Evolutionary conservation across 805 yeast genomes (phyloP), one percentile per base, ranked within the genome.

Genomic region (Candida andamanensis): DNA sequence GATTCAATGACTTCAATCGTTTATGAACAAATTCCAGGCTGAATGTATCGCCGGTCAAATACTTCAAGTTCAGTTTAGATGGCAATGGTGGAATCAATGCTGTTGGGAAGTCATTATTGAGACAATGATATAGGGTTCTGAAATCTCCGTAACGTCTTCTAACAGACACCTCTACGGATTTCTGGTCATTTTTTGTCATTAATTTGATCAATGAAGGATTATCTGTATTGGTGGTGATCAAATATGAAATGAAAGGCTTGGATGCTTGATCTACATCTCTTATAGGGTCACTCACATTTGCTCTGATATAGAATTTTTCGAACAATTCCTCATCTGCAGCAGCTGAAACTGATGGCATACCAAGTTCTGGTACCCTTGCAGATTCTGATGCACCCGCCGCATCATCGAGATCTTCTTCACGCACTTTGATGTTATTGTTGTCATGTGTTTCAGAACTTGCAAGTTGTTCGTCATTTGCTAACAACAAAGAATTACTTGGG

Each of bases 1-100:
- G 67, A 44, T 80, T 77, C 26, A 90, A 64, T 4, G 96, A 84
- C 28, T 79, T 76, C 3, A 94, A 80, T 45, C 98, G 66, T 52
- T 85, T 84, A 39, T 70, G 66, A 0, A 95, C 90, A 56, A 92
- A 92, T 37, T 84, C 87, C 10, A 75, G 68, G 17, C 90, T 78
- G 53, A 90, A 90, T 23, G 97, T 69, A 47, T 90, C 97, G 8
- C 98, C 97, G 23, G 94, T 87, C 32, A 90, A 70, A 57, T 92
- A 90, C 54, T 90, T 95, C 46, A 90, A 67, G 39, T 95, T 75
- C 61, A 84, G 85, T 56, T 87, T 89, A 40, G 90, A 94, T 0
- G 98, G 98, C 33, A 90, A 67, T 10, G 97, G 97, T 1, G 98
- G 98, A 0, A 90, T 76, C 10, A 92, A 75, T 38, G 85, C 69